Base-by-base conservation (phyloP, 129 eudicot genomes). In the Ambrosia artemisiifolia region DNA sequence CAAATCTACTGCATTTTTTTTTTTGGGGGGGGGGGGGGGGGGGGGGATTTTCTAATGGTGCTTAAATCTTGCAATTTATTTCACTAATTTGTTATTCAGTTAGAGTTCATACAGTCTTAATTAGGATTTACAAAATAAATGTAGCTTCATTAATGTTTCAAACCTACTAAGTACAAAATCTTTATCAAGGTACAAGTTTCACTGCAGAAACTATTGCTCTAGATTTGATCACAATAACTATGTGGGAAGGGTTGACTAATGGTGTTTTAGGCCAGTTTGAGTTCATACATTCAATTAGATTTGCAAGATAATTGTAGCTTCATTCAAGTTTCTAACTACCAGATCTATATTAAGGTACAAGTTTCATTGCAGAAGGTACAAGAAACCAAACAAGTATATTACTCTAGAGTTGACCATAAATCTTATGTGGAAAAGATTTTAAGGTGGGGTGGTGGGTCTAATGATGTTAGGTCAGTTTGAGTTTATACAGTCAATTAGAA, bases 141-240 rank as follows among this genome's bases (percentile, higher is more conserved):
- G n/a, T 24, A 42, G 35, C 18, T 51, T 64, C 65, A 51, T 65
- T 64, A 8, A 63, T 47, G 66, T 40, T 57, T 20, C 49, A 13
- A 5, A 74, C 65, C 79, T 64, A 71, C 65, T 40, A 0, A 40
- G 10, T n/a, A n/a, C n/a, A 67, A 40, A 71, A 42, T 71, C 76
- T 59, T 20, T 17, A 40, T 13, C 46, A 69, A 69, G n/a, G 63
- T 50, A 69, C 63, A 30, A 33, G 46, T 57, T 71, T 56, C 63
- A 16, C 7, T 71, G 57, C 76, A 71, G 43, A 13, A 71, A n/a
- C 38, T 57, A 71, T 36, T 63, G 33, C 32, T 28, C 59, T 44
- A 66, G 55, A 43, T 66, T 62, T 62, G 24, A 62, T 3, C 32
- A 16, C 17, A 6, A 53, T 53, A 11, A 19, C 3, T 16, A 17